These are phyloP conservation scores for Cafeteria roenbergensis DNA, from an alignment of 108 stramenopile genomes.

Conservation along the genomic window DNA sequence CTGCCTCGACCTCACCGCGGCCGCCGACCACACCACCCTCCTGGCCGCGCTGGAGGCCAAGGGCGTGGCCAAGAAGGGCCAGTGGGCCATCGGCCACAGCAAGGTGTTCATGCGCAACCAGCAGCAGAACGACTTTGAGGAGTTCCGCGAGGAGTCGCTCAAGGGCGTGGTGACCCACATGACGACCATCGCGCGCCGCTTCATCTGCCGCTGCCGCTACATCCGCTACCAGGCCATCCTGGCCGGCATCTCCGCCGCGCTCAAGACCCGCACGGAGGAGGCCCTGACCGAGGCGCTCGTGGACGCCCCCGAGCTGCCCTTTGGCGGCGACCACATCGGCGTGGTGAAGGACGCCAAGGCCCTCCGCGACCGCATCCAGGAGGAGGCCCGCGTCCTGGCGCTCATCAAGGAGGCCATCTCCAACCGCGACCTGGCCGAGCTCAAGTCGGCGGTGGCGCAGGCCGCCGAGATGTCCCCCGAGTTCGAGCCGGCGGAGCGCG, in stretches of 20 bases:
- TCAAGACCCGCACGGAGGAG: slow-evolving; percentile 22
- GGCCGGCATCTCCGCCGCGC: slow-evolving; percentile 24
- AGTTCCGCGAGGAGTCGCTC: slow-evolving; percentile 35
- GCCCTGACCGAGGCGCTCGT: slow-evolving; percentile 17
- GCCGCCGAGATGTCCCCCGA: slow-evolving; percentile 19
- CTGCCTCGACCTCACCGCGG: slow-evolving; percentile 5
- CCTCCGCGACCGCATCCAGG: slow-evolving; percentile 23
- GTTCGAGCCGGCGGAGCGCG: slow-evolving; percentile 7
- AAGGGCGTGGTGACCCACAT: slow-evolving; percentile 11
- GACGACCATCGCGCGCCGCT: slow-evolving; percentile 16
- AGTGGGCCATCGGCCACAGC: slow-evolving; percentile 36
- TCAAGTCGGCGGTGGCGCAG: slow-evolving; percentile 25
- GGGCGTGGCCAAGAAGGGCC: slow-evolving; percentile 19
- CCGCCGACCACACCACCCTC: slow-evolving; percentile 29
- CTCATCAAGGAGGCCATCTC: slow-evolving; percentile 24
- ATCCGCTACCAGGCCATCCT: slow-evolving; percentile 26
- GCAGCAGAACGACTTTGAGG: slow-evolving; percentile 37
- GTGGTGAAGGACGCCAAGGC: slow-evolving; percentile 26
- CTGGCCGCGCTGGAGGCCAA: slow-evolving; percentile 20
- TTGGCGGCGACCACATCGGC: slow-evolving; percentile 20
- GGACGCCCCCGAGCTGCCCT: slow-evolving; percentile 24
- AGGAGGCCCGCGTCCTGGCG: slow-evolving; percentile 25
- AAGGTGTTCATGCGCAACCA: slow-evolving; percentile 49
- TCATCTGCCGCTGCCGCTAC: slow-evolving; percentile 10
- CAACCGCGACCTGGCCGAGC: slow-evolving; percentile 23